phyloP scores from a whole-genome alignment of 202 grass and related monocot genomes.

The Cymbopogon flexuosus region DNA sequence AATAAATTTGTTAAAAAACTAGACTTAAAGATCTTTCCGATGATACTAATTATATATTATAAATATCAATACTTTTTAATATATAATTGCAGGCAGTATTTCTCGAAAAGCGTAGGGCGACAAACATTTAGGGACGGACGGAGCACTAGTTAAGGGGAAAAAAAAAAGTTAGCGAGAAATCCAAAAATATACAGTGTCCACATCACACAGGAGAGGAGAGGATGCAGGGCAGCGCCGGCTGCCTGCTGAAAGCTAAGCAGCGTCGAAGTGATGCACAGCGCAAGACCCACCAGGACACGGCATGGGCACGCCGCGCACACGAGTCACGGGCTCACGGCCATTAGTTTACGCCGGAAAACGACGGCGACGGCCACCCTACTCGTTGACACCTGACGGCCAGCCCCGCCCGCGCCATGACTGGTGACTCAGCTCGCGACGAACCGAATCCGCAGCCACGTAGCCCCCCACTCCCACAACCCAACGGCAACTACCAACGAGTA shows the following conservation, averaged over 20 bases:
- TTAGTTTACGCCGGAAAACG: not conserved
- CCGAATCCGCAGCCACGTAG: not conserved
- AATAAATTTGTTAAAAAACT: no score
- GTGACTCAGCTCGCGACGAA: not conserved
- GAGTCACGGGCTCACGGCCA: not conserved
- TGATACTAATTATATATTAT: no score
- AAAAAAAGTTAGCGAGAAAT: no score
- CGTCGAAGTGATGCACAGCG: not conserved
- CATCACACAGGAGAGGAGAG: no score
- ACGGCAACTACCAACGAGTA: not conserved
- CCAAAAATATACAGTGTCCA: no score
- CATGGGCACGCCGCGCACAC: no score
- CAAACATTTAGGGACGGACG: no score
- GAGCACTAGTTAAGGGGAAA: no score
- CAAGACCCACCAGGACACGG: not conserved
- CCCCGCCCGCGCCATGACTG: not conserved
- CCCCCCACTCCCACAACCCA: not conserved
- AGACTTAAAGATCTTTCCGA: no score
- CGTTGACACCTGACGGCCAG: conserved; percentile 16
- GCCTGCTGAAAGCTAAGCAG: not conserved
- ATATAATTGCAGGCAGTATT: no score
- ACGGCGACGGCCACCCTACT: not conserved
- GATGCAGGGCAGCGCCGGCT: not conserved
- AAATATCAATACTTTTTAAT: no score
- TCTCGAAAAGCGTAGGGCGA: no score